Evolutionary conservation across 352 stramenopile species (phyloP), one percentile per base, ranked within the genome.

Genomic region (Phytophthora pseudosyringae): DNA sequence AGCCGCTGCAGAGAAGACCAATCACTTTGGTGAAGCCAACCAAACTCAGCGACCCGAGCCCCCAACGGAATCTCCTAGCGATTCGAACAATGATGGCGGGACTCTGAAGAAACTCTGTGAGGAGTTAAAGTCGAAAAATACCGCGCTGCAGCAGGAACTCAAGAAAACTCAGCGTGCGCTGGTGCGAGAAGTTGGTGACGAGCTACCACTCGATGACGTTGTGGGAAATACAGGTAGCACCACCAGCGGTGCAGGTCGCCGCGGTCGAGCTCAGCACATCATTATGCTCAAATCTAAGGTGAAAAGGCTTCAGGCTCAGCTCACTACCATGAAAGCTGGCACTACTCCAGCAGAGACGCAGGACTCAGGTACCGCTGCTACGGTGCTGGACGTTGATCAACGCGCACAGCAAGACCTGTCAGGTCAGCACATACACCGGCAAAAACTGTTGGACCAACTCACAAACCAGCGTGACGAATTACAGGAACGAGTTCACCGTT

Each of bases 201-300:
- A 86, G 15, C 67, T 87, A 0, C 26, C 69, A 5, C 49, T 90
- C 0, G 80, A 88, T 9, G 84, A 91, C 5, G 58, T 90, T 33
- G 16, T 86, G 0, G 69, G 84, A 5, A 76, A 71, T 32, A 67
- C 38, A 5, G 57, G 69, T 36, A 58, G 1, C 31, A 46, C 52
- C 31, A n/a, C 21, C 0, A 78, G 69, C 16, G 67, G 52, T 4
- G 36, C 63, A 3, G 45, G 50, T 21, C 86, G 85, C 8, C 77
- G 86, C 10, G 85, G 84, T 5, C 69, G 88, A n/a, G 81, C 84
- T 12, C 86, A 96, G 68, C 87, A 92, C 38, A 96, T 96, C 44
- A 73, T 94, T 38, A 90, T 94, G 75, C 76, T 95, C 4, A 91
- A 91, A 54, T 69, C 83, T 26, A 93, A 93, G 53, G 69, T 95